Base-by-base conservation (phyloP, 768 basidiomycete genomes). In the Boletus huronensis region DNA sequence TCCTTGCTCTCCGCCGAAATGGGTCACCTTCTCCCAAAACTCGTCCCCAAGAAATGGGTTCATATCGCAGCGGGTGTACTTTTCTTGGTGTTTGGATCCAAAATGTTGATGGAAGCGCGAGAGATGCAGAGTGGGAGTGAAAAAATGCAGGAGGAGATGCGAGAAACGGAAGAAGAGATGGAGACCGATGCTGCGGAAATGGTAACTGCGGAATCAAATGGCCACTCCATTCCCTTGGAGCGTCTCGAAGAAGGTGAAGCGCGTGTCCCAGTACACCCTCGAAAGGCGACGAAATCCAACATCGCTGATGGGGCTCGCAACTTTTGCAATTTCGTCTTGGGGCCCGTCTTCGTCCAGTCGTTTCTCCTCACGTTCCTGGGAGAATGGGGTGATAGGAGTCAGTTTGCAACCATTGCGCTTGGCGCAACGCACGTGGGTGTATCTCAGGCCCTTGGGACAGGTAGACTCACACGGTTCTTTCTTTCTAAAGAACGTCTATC, bases 371-470 rank as follows among this genome's bases (percentile, higher is more conserved):
- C 96, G 0, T 98, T 98, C 73, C 77, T 99, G n/a, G 97, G 95
- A 10, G 97, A 99, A 73, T 98, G 97, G 97, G 96, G 97, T 0
- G 97, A 98, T 73, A 75, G 96, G 50, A 96, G 93, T 65, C 96
- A 99, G 74, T 93, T 98, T 63, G 89, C 97, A 2, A 98, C 97
- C 2, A 96, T 98, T 58, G 95, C 93, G 6, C 77, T 98, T 49
- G 96, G 90, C 2, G 95, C 95, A 23, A 91, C 95, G 21, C 93
- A 99, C 74, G 96, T 98, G 66, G 48, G 82, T 77, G 19, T 46
- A 41, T 43, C 23, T 35, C 39, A 31, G 19, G 48, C 17, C 39
- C 26, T 35, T 46, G 36, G 17, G 28, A 35, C 29, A 29, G 23
- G 31, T 28, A 35, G 17, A 34, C 57, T 65, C 54, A 63, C 44